Evolutionary conservation across 1,139 yeast genomes (phyloP), one percentile per base, ranked within the genome.

Genomic region (Hyphopichia burtonii): DNA sequence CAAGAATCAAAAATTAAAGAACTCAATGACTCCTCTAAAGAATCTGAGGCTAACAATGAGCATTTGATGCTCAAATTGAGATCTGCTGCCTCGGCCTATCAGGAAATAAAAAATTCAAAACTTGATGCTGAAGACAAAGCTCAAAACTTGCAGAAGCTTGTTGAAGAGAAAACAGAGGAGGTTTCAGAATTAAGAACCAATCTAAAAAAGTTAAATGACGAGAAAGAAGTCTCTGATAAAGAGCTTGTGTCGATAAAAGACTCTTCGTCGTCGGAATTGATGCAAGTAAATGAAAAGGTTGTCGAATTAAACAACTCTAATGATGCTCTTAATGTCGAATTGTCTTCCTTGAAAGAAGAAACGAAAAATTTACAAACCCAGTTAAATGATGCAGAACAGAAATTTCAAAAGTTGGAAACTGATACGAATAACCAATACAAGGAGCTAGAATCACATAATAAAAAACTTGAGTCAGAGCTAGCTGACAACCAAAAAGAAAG

Each of bases 41-140:
- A 71, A 10, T 47, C 62, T 4, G 69, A 69, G 38, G 74, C 60
- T 4, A 59, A 56, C 16, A 73, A 59, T 49, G 65, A 53, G 38
- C 74, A 56, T 52, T 59, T 63, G 28, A 65, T 76, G 71, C 70
- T 63, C 22, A 76, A 74, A 45, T 61, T 77, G 37, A 59, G 77
- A 38, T 57, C 76, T 5, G 80, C 80, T 8, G 78, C 79, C 1
- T 57, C 61, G 10, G 68, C 74, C 1, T 66, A 71, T 41, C 78
- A 69, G 51, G 73, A 63, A 11, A 43, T 76, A 44, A 74, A 68
- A 44, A 43, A 44, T 3, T 55, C 59, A 3, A 61, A 65, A 42
- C 10, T 44, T 2, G 47, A 47, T 2, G 38, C 53, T 1, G 62
- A 59, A 3, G 46, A 43, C 15, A 51, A 44, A 27, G 39, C 44